Percentiles rank a stretch among this genome's conserved stretches.
phyloP scores from a whole-genome alignment of 2,329 filamentous ascomycete species.

The Colletotrichum caudatum region DNA sequence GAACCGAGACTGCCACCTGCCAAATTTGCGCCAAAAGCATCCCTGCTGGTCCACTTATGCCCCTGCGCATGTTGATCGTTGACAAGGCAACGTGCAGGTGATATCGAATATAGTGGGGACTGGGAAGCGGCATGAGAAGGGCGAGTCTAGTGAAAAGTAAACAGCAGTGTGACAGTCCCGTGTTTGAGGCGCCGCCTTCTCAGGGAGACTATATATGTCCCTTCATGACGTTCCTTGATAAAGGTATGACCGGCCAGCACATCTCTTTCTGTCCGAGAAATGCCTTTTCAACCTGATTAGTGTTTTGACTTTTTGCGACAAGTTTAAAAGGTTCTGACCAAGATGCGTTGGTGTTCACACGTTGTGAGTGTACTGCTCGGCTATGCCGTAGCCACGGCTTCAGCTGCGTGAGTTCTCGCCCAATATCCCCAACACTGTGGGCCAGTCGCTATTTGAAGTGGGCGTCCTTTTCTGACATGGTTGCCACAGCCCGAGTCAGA shows the following conservation, averaged over 20 bases:
- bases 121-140: slow-evolving; percentile 3
- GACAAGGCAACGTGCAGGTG: slow-evolving; percentile 22
- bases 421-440: neutral
- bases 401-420: slow-evolving; percentile 26
- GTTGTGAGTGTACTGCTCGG: slow-evolving; percentile 29
- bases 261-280: neutral
- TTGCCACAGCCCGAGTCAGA: slow-evolving; percentile 22
- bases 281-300: slow-evolving; percentile 3
- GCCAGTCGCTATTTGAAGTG: neutral
- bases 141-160: slow-evolving; percentile 28
- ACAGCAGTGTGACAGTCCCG: neutral
- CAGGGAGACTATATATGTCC: neutral
- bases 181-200: neutral
- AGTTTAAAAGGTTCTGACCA: slow-evolving; percentile 1
- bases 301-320: slow-evolving; percentile 2
- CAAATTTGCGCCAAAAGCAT: slow-evolving; percentile 26
- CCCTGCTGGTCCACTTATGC: slow-evolving; percentile 14
- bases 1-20: slow-evolving; percentile 12
- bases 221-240: neutral
- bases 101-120: slow-evolving; percentile 5
- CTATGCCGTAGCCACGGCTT: slow-evolving; percentile 30
- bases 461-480: neutral
- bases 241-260: neutral
- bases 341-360: slow-evolving; percentile 29
- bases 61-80: neutral